Evolutionary conservation across 148 eudicot genomes (phyloP).

Genomic region (Rheum nobile): DNA sequence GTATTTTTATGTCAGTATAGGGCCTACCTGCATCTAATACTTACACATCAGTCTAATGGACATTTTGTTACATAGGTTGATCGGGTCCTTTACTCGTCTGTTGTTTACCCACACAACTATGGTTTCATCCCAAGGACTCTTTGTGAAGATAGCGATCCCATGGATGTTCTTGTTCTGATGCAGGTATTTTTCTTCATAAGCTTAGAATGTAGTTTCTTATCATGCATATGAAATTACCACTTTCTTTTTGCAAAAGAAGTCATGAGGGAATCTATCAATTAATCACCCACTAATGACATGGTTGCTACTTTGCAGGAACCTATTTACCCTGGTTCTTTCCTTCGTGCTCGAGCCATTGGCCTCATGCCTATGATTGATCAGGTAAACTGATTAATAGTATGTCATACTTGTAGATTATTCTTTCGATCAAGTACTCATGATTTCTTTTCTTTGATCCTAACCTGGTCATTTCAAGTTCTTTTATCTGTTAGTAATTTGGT

Average conservation of each 20-base stretch:
- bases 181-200: conserved; percentile 34
- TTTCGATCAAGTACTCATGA: neutral
- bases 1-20: neutral
- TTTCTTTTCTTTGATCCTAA: neutral
- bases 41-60: too few species aligned
- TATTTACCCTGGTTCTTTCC: conserved; percentile 73
- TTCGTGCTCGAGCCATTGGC: conserved; percentile 94
- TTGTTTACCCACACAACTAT: conserved; percentile 95
- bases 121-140: conserved; percentile 93
- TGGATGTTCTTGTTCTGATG: conserved; percentile 93
- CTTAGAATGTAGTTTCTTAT: neutral
- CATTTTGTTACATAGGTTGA: conserved; percentile 45
- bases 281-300: neutral
- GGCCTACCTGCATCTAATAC: too few species aligned
- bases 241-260: neutral
- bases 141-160: conserved; percentile 90
- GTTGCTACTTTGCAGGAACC: conserved; percentile 50
- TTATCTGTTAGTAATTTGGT: neutral
- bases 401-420: neutral
- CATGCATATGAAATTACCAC: neutral
- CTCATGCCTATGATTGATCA: conserved; percentile 99
- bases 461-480: neutral
- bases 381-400: conserved; percentile 23
- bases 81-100: conserved; percentile 82
- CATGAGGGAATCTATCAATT: neutral